phyloP scores from a whole-genome alignment of 495 filamentous ascomycete genomes.

The Pyrenopolyporus hunteri region DNA sequence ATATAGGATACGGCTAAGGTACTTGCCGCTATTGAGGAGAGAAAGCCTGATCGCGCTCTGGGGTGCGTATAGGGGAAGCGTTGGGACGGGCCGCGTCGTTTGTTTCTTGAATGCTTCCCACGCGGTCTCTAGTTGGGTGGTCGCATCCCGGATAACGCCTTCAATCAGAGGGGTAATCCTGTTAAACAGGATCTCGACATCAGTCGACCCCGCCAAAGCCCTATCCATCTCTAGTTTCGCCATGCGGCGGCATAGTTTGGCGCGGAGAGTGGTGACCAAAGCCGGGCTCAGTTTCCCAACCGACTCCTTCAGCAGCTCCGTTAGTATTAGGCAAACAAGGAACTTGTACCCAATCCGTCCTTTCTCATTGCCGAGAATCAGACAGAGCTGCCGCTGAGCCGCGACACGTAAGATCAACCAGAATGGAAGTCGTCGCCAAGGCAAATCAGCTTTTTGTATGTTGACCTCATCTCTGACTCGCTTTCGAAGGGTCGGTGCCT shows the following conservation, averaged over 20 bases:
- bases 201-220: not conserved
- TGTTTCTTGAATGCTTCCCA: conserved; percentile 43
- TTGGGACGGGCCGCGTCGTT: conserved; percentile 45
- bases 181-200: conserved; percentile 19
- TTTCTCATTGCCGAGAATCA: conserved; percentile 49
- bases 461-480: conserved; percentile 65
- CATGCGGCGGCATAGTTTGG: conserved; percentile 66
- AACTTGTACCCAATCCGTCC: conserved; percentile 66
- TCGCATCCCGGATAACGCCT: conserved; percentile 21
- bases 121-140: conserved; percentile 12
- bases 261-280: conserved; percentile 46
- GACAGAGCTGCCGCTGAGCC: conserved; percentile 55
- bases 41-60: conserved; percentile 41
- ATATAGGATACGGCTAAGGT: conserved; percentile 40
- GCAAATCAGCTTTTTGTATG: conserved; percentile 50
- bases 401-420: conserved; percentile 65
- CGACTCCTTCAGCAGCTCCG: conserved; percentile 50
- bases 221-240: conserved; percentile 61
- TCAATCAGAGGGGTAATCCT: conserved; percentile 28
- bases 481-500: conserved; percentile 54
- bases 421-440: conserved; percentile 62
- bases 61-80: conserved; percentile 48
- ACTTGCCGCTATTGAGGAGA: conserved; percentile 53
- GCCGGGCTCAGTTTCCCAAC: conserved; percentile 28
- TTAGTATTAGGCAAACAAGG: conserved; percentile 54